These are phyloP conservation scores for Boletus semigastroideus DNA, from an alignment of 1,284 basidiomycete species.

Conservation along the genomic window DNA sequence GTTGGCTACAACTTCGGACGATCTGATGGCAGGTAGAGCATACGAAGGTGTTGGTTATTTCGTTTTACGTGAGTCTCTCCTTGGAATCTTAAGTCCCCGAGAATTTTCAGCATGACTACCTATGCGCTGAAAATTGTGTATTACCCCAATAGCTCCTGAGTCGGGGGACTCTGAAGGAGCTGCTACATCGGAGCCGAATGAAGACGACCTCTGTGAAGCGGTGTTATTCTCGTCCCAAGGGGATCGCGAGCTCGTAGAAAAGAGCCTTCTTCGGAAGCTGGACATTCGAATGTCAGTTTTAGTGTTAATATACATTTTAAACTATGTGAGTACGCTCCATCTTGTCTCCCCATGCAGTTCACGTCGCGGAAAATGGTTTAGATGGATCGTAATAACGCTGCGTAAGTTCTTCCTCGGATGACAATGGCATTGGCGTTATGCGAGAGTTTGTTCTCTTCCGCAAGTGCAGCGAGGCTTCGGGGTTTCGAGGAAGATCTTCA, in stretches of 20 bases:
- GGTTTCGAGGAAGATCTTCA: constrained; percentile 34
- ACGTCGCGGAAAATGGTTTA: constrained; percentile 23
- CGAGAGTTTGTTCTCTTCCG: background rate
- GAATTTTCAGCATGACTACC: background rate
- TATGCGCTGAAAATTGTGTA: background rate
- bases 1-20: background rate
- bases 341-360: background rate
- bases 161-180: constrained; percentile 9
- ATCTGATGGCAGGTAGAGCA: constrained; percentile 9
- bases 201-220: background rate
- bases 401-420: constrained; percentile 37
- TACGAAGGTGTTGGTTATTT: constrained; percentile 13
- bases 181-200: background rate
- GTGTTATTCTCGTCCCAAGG: background rate
- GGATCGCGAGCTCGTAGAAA: constrained; percentile 12
- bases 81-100: background rate
- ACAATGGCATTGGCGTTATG: constrained; percentile 1
- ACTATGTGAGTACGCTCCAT: constrained; percentile 43
- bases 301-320: constrained; percentile 56
- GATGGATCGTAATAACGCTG: constrained; percentile 71
- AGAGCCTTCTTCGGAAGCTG: constrained; percentile 32
- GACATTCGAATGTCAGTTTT: constrained; percentile 51
- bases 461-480: constrained; percentile 29
- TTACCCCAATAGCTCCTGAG: constrained; percentile 3
- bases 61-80: constrained; percentile 18